Evolutionary conservation across 2,329 filamentous ascomycete species (phyloP), one percentile per base, ranked within the genome.

Genomic region (Pseudopithomyces maydicus): DNA sequence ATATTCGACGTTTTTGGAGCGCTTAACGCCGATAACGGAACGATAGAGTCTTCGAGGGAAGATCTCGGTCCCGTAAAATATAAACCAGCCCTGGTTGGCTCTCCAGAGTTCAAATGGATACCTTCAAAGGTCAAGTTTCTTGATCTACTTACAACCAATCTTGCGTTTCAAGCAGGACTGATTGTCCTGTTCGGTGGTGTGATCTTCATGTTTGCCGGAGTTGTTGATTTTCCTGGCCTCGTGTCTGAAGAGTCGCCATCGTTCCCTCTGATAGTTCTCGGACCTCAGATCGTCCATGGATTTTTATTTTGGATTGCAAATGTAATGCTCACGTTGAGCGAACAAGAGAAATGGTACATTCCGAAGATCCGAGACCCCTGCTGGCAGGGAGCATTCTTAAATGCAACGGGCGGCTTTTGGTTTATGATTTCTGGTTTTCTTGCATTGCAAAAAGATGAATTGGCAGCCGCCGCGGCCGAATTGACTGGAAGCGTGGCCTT

Each of bases 391-490:
- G 64, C 69, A 0, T 61, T 69, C 20, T 39, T 71, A 6, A 72
- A 71, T 29, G 55, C 66, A 0, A 32, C 67, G 3, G 69, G 68
- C 20, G 70, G 70, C 0, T 63, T 71, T 35, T 61, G 66, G 2
- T 71, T 72, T 29, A 69, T 69, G 70, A 55, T 71, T 55, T 56
- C 64, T 1, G 70, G 70, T 2, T 50, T 72, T 7, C 67, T 71
- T 12, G 36, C 70, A 17, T 67, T 67, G 14, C 38, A 54, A 1
- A 50, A 52, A 2, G 52, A 61, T 2, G 56, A 62, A 14, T 10
- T 68, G 1, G 48, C 46, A 4, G 59, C 60, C 7, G 66, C 63
- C 2, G 50, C 64, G 11, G 58, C 69, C 7, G 61, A 62, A 2
- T 47, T 72, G 56, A 36, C 56, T 2, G 69, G 69, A 2, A 70